Evolutionary conservation across 495 filamentous ascomycete species (phyloP), one percentile per base, ranked within the genome.

Genomic region (Annulohypoxylon nitens): DNA sequence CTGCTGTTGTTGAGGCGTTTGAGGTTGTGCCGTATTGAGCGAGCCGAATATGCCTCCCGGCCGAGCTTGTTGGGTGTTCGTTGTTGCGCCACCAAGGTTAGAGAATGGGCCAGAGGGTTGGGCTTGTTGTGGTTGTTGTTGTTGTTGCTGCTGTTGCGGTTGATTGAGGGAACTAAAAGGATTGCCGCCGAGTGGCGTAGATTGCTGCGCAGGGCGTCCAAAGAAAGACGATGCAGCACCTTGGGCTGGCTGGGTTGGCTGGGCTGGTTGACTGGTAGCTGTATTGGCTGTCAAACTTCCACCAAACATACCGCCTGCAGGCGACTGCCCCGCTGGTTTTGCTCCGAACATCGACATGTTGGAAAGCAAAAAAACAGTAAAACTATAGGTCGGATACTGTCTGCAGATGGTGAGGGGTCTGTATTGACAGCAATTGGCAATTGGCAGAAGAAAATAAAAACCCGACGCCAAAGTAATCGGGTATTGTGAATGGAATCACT

Each of bases 291-390:
- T 18, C 30, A 20, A 30, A 25, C 14, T 57, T 37, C 53, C 36
- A 47, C 53, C 36, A 47, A 76, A 75, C 55, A 73, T n/a, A 53
- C 69, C 50, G 26, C 20, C 23, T 1, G 62, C 53, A 4, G 61
- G 23, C 12, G 72, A 5, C 65, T 67, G 72, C 34, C 48, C 62
- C 26, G 63, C 50, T 10, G 69, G 57, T 16, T 76, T 72, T 62
- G 11, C 39, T 4, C 65, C 58, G 23, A 78, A 78, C 25, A 74
- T 43, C 69, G 76, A 77, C 77, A 78, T 78, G 4, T 68, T 51
- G 68, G 26, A 23, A 43, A 41, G 30, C 20, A 23, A 23, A 23
- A 23, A 23, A 30, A 30, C 30, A 61, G 48, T 36, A 51, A 25
- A 33, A 51, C 43, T 20, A 45, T 48, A 47, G 23, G 34, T 41